phyloP scores from a whole-genome alignment of 371 early-diverging fungal genomes.

The Syncephalastrum sp. region DNA sequence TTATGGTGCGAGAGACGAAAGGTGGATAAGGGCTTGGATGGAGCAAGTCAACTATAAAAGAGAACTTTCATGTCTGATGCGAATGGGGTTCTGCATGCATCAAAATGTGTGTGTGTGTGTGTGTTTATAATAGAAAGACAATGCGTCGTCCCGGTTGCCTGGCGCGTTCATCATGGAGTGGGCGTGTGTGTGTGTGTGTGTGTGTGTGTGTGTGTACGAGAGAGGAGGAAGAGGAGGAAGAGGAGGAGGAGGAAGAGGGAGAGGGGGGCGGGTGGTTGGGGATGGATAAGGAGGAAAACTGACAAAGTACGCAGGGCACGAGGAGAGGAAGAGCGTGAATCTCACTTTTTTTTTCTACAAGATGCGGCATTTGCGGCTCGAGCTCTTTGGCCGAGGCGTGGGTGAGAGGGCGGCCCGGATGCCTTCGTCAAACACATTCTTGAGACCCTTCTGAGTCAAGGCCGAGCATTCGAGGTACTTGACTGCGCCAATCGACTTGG shows the following conservation, averaged over 20 bases:
- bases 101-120: no score
- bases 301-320: slow-evolving; percentile 29
- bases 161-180: no score
- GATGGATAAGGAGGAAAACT: background rate
- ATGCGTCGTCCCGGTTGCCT: no score
- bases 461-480: slow-evolving; percentile 90
- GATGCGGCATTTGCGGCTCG: slow-evolving; percentile 54
- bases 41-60: no score
- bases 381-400: slow-evolving; percentile 7
- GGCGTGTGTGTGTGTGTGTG: background rate
- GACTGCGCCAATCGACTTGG: slow-evolving; percentile 76
- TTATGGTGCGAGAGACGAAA: no score
- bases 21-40: no score
- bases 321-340: slow-evolving; percentile 61
- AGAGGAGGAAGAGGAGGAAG: background rate
- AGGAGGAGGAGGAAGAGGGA: slow-evolving; percentile 2
- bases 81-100: no score
- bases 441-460: slow-evolving; percentile 84
- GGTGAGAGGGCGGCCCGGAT: slow-evolving; percentile 86
- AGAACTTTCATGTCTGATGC: no score
- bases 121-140: no score
- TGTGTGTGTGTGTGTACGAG: background rate
- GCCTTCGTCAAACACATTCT: slow-evolving; percentile 97
- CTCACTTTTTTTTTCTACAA: slow-evolving; percentile 61
- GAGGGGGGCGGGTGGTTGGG: background rate